Evolutionary conservation across 305 asterid genomes (phyloP).

Genomic region (Fraxinus nigra): DNA sequence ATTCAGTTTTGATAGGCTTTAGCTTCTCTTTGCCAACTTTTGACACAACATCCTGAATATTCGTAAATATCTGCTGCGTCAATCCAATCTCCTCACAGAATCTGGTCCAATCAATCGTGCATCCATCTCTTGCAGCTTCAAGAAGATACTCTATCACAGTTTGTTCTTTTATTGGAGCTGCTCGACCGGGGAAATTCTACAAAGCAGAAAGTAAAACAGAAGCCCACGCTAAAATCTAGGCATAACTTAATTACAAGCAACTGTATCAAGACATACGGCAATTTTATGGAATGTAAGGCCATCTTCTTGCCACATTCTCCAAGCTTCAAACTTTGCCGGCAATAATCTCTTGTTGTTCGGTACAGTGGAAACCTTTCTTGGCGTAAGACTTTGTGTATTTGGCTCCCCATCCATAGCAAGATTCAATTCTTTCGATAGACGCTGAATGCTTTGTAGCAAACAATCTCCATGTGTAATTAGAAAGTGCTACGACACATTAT

Average conservation of each 20-base stretch:
- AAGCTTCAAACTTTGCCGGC: conserved; percentile 81
- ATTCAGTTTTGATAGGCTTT: conserved; percentile 80
- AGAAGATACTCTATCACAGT: conserved; percentile 68
- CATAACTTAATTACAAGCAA: not conserved
- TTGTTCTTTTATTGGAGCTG: conserved; percentile 80
- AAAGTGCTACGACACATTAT: conserved; percentile 57
- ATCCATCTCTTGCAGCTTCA: conserved; percentile 84
- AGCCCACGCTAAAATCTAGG: conserved; percentile 18
- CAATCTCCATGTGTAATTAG: conserved; percentile 68
- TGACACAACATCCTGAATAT: conserved; percentile 48
- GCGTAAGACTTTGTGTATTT: conserved; percentile 39
- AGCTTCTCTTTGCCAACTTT: conserved; percentile 81
- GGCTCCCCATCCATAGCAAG: conserved; percentile 65
- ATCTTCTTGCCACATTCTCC: conserved; percentile 95
- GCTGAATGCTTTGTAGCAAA: conserved; percentile 53
- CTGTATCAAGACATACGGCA: conserved; percentile 54
- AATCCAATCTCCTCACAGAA: conserved; percentile 66
- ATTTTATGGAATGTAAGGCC: conserved; percentile 58
- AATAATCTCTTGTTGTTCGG: conserved; percentile 42
- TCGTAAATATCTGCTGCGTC: conserved; percentile 41
- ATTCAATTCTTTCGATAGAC: conserved; percentile 50
- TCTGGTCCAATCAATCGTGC: conserved; percentile 66
- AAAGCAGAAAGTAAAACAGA: conserved; percentile 5
- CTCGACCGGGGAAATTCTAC: conserved; percentile 72
- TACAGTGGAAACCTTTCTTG: conserved; percentile 30